Evolutionary conservation across 169 alveolate species (phyloP), one percentile per base, ranked within the genome.

Genomic region (Cryptosporidium ryanae): DNA sequence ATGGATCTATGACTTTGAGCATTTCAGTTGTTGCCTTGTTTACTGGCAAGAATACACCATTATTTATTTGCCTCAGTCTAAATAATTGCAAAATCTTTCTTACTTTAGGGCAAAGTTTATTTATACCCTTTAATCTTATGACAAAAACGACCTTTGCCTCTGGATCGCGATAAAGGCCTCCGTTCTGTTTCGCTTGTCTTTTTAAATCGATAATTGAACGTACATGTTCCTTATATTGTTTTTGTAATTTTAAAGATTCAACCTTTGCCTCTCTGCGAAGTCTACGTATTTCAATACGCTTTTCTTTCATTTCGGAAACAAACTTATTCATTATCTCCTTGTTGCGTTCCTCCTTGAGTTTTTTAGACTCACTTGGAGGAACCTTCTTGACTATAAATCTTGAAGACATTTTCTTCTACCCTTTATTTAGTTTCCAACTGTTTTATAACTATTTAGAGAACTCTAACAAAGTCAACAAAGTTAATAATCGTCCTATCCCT

Each of bases 11-110:
- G 59, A 94, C 94, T 94, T 96, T 97, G 87, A 98, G 93, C 99
- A 98, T 98, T 90, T 97, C 97, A 83, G 93, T 92, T 27, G 99
- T 97, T 38, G 99, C 99, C 92, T 97, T 98, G 96, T 98, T 98
- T 55, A 96, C 93, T 91, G 95, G 96, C 43, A 97, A 94, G 96
- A 98, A 97, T 59, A 96, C 98, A 15, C 98, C 99, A 94, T 98
- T 98, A 97, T 98, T 98, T 89, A 98, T 91, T 96, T 98, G 99
- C 70, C 97, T 95, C 81, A 98, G 96, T 66, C 99, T 96, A 92
- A 98, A 94, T 61, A 98, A 95, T 93, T 97, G 97, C 83, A 98
- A 91, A 76, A 96, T 96, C 90, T 95, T 95, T 90, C 96, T 93
- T 70, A 97, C 98, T 89, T 97, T 97, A 63, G 99, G 99, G 82